phyloP scores from a whole-genome alignment of 257 asterid species.

The Jacaranda copaia region DNA sequence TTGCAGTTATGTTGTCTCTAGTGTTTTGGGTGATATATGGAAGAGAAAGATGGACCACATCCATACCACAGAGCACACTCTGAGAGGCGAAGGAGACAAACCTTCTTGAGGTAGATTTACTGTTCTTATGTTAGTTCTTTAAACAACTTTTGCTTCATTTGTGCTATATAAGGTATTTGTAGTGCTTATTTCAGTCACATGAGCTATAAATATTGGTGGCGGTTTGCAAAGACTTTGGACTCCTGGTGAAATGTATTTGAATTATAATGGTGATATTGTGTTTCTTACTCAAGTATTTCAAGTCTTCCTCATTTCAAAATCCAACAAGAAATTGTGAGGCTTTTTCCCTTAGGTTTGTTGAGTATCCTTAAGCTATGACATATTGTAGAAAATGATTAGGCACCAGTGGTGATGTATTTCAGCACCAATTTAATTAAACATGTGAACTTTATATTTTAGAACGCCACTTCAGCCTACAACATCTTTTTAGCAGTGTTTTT shows the following conservation, averaged over 20 bases:
- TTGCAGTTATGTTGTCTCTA: conserved; percentile 64
- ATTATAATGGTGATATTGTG: neutral
- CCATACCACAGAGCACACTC: conserved; percentile 62
- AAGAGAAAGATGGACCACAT: conserved; percentile 78
- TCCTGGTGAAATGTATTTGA: neutral
- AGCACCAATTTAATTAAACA: too few relatives aligned
- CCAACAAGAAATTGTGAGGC: too few relatives aligned
- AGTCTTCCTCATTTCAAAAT: too few relatives aligned
- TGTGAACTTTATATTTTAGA: too few relatives aligned
- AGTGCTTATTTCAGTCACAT: neutral
- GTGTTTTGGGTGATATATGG: conserved; percentile 93
- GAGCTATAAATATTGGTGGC: conserved; percentile 4
- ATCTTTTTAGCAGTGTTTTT: too few relatives aligned
- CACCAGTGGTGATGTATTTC: too few relatives aligned
- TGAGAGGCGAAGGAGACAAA: conserved; percentile 48
- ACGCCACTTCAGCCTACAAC: too few relatives aligned
- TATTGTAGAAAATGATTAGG: too few relatives aligned
- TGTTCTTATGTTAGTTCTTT: neutral
- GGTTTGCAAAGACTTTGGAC: too few relatives aligned
- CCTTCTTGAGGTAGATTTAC: conserved; percentile 19
- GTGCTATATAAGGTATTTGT: neutral
- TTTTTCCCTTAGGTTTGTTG: too few relatives aligned
- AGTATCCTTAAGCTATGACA: too few relatives aligned
- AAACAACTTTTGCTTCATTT: neutral
- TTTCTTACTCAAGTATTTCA: too few relatives aligned